phyloP scores from a whole-genome alignment of 2,329 filamentous ascomycete genomes.

The Monosporascus cannonballus region DNA sequence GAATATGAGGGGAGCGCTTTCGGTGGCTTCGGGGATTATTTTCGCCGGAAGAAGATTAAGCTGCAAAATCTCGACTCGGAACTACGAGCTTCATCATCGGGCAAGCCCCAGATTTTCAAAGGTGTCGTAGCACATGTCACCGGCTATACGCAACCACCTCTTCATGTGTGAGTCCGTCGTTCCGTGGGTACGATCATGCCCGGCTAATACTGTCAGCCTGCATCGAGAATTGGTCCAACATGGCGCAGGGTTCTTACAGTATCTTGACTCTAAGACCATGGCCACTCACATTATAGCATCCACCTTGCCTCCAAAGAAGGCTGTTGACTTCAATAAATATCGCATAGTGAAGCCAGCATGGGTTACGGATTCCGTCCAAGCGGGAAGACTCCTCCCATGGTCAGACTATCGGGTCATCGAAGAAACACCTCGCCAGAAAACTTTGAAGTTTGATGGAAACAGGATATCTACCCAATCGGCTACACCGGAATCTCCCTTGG shows the following conservation, averaged over 20 bases:
- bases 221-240: conserved; percentile 83
- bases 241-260: conserved; percentile 93
- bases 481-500: conserved; percentile 38
- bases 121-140: conserved; percentile 88
- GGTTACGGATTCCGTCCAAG: conserved; percentile 83
- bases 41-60: conserved; percentile 93
- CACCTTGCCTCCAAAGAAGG: conserved; percentile 85
- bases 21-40: conserved; percentile 86
- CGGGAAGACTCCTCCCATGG: conserved; percentile 81
- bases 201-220: conserved; percentile 39
- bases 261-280: conserved; percentile 88
- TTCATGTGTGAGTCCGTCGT: conserved; percentile 59
- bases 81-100: conserved; percentile 60
- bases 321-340: conserved; percentile 79
- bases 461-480: conserved; percentile 62
- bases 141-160: conserved; percentile 89
- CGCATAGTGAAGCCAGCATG: conserved; percentile 91
- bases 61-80: conserved; percentile 89
- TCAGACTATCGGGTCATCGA: conserved; percentile 76
- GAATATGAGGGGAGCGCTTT: conserved; percentile 87
- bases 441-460: conserved; percentile 57
- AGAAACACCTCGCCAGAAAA: conserved; percentile 75
- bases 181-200: background rate
- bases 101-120: conserved; percentile 81
- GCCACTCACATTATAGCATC: conserved; percentile 96